These are phyloP conservation scores for Cyclotella choctawhatcheeana DNA, from an alignment of 108 stramenopile species.

Conservation along the genomic window DNA sequence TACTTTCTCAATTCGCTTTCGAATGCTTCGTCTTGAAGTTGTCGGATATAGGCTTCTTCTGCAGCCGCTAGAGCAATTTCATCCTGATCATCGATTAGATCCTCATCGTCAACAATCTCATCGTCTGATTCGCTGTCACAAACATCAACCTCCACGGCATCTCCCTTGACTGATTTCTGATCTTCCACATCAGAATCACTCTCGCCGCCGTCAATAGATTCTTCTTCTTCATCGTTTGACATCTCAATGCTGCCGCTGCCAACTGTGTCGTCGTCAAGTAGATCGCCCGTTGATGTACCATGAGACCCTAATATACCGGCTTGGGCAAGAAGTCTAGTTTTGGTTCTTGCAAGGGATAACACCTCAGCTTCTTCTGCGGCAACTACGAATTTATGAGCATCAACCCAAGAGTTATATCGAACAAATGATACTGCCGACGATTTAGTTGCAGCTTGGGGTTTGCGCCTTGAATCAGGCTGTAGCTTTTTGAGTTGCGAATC, in stretches of 20 bases:
- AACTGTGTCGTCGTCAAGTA: constrained; percentile 51
- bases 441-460: constrained; percentile 21
- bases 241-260: constrained; percentile 41
- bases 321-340: constrained; percentile 63
- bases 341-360: constrained; percentile 40
- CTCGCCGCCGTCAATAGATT: constrained; percentile 53
- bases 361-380: constrained; percentile 64
- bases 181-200: constrained; percentile 41
- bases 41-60: constrained; percentile 78
- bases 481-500: constrained; percentile 80
- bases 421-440: constrained; percentile 51
- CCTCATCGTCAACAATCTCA: constrained; percentile 66
- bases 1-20: constrained; percentile 78
- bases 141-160: constrained; percentile 52
- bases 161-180: constrained; percentile 33
- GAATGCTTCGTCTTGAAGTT: constrained; percentile 89
- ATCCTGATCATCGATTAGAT: constrained; percentile 49
- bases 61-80: constrained; percentile 72
- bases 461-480: constrained; percentile 35
- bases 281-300: constrained; percentile 34
- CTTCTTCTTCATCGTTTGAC: constrained; percentile 35
- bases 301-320: constrained; percentile 58
- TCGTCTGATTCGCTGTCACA: constrained; percentile 55
- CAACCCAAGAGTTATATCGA: constrained; percentile 76
- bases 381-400: constrained; percentile 84